These are phyloP conservation scores for Meyerozyma guilliermondii DNA, from an alignment of 1,139 yeast species.

Conservation along the genomic window DNA sequence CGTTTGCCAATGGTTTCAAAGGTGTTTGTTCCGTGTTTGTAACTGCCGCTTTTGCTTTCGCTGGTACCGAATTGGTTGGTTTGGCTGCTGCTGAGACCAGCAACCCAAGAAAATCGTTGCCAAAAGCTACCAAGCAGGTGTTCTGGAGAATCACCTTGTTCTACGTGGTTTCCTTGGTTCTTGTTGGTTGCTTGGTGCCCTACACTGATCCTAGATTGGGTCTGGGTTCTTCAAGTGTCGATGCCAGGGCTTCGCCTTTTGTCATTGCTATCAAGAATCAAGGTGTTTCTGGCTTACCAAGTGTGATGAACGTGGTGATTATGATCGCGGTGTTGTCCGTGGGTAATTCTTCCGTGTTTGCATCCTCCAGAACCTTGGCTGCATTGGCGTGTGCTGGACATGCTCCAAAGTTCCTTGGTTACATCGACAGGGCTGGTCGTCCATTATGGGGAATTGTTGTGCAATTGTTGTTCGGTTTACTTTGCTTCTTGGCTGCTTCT, in stretches of 20 bases:
- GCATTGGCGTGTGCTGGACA: slow-evolving; percentile 29
- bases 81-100: slow-evolving; percentile 46
- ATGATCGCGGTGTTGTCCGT: slow-evolving; percentile 45
- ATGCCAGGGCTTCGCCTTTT: slow-evolving; percentile 56
- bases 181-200: slow-evolving; percentile 45
- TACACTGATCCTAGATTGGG: slow-evolving; percentile 27
- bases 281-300: slow-evolving; percentile 51
- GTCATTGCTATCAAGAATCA: slow-evolving; percentile 54
- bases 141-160: slow-evolving; percentile 68
- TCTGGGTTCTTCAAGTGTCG: slow-evolving; percentile 34
- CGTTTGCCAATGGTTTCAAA: slow-evolving; percentile 17
- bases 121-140: slow-evolving; percentile 70
- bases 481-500: slow-evolving; percentile 27
- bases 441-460: slow-evolving; percentile 27
- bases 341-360: slow-evolving; percentile 38
- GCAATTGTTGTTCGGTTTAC: slow-evolving; percentile 24
- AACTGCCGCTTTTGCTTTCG: slow-evolving; percentile 21
- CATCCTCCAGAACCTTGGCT: slow-evolving; percentile 27
- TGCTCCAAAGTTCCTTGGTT: slow-evolving; percentile 29
- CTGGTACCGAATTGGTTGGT: slow-evolving; percentile 40
- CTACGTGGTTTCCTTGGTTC: slow-evolving; percentile 43
- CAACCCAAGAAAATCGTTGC: slow-evolving; percentile 49
- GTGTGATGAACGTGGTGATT: slow-evolving; percentile 47
- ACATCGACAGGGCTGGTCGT: slow-evolving; percentile 28
- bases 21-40: slow-evolving; percentile 45